Conservation (phyloP, 805 yeast species). For the Ogataea neopini region DNA sequence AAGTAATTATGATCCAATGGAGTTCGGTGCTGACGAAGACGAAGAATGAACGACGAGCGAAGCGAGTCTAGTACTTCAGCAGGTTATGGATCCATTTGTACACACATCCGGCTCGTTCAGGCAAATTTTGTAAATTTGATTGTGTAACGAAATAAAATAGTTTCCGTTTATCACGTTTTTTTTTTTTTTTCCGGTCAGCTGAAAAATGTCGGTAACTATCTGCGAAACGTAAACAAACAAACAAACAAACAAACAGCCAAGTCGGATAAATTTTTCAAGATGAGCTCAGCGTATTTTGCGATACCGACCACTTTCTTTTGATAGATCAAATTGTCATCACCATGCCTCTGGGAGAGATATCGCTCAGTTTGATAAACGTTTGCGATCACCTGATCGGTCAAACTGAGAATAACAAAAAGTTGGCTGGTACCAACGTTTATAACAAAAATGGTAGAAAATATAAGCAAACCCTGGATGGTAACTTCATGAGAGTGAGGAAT, state of each 20-base stretch:
- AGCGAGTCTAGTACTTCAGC: too few species aligned
- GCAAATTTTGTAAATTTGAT: not conserved
- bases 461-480: slow-evolving; percentile 45
- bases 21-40: slow-evolving; percentile 66
- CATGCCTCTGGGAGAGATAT: slow-evolving; percentile 30
- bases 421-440: slow-evolving; percentile 35
- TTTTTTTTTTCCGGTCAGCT: too few species aligned
- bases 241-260: not conserved
- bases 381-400: slow-evolving; percentile 30
- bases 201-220: too few species aligned
- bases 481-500: slow-evolving; percentile 48
- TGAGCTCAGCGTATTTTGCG: too few species aligned
- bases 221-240: slow-evolving; percentile 4
- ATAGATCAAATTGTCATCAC: too few species aligned
- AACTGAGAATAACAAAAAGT: slow-evolving; percentile 20
- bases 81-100: too few species aligned
- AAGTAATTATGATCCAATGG: slow-evolving; percentile 76
- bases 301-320: too few species aligned
- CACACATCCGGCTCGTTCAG: not conserved
- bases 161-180: not conserved
- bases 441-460: slow-evolving; percentile 49
- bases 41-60: slow-evolving; percentile 35
- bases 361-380: slow-evolving; percentile 28
- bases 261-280: too few species aligned
- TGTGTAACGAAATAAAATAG: not conserved